A percentile compares a stretch with the other conserved stretches of the same genome.
Evolutionary conservation across 805 yeast genomes (phyloP).

Genomic region (Metschnikowia noctiluminum): DNA sequence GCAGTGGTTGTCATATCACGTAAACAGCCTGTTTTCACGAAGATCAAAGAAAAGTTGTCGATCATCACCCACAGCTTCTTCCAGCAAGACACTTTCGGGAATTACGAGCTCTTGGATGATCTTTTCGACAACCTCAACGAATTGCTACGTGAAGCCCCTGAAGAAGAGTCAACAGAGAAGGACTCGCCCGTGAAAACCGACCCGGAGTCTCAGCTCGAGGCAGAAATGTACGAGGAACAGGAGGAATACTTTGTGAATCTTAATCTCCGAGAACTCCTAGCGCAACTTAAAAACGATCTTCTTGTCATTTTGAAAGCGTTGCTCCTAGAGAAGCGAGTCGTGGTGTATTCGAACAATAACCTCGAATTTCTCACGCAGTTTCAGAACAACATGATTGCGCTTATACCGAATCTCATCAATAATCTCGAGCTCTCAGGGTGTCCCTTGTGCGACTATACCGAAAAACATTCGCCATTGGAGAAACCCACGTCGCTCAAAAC

Average conservation of each 20-base stretch:
- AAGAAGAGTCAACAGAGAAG: no score
- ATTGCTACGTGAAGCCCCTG: constrained; percentile 9
- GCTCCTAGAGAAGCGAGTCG: constrained; percentile 66
- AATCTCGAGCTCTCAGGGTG: constrained; percentile 76
- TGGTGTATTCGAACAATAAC: constrained; percentile 72
- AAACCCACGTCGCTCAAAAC: constrained; percentile 69
- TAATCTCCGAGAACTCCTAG: constrained; percentile 61
- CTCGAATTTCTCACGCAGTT: constrained; percentile 77
- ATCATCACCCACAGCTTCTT: constrained; percentile 87
- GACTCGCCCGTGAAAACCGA: neutral
- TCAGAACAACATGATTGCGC: constrained; percentile 78
- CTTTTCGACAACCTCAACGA: constrained; percentile 63
- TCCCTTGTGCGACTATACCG: constrained; percentile 56
- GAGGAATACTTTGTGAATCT: constrained; percentile 59
- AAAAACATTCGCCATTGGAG: constrained; percentile 44
- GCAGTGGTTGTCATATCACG: constrained; percentile 82
- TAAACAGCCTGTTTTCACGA: constrained; percentile 78
- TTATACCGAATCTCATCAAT: constrained; percentile 77
- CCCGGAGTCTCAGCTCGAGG: constrained; percentile 14
- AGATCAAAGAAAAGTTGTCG: constrained; percentile 83
- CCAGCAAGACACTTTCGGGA: constrained; percentile 72
- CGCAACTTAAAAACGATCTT: constrained; percentile 54
- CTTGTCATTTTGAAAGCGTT: constrained; percentile 73
- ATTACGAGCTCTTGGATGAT: constrained; percentile 62
- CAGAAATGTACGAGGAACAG: constrained; percentile 25